Conservation (phyloP, 2,329 filamentous ascomycete genomes). For the Colletotrichum sp. region DNA sequence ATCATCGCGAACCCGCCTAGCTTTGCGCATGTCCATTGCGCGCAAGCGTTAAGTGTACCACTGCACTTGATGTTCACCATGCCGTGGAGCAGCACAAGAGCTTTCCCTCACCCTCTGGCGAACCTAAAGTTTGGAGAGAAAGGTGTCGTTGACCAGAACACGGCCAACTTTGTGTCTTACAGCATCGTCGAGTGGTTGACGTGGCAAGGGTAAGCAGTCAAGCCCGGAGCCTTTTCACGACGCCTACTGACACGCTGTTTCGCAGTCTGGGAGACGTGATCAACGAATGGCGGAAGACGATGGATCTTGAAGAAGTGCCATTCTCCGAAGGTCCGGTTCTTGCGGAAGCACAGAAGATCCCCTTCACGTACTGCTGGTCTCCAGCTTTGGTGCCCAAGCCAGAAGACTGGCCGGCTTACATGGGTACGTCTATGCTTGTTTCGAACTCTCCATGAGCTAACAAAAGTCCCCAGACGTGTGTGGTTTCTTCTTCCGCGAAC, state of each 20-base stretch:
- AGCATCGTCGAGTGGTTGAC: conserved; percentile 76
- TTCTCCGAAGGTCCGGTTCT: conserved; percentile 74
- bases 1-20: conserved; percentile 57
- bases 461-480: conserved; percentile 18
- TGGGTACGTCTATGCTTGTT: conserved; percentile 41
- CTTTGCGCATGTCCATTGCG: conserved; percentile 54
- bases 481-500: conserved; percentile 26
- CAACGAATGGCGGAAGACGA: conserved; percentile 72
- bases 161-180: conserved; percentile 74
- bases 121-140: conserved; percentile 70
- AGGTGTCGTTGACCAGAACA: conserved; percentile 47
- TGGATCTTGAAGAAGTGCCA: conserved; percentile 69
- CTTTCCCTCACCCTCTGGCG: conserved; percentile 75
- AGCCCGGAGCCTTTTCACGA: rapidly evolving
- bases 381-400: conserved; percentile 70
- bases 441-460: background rate
- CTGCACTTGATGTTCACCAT: conserved; percentile 61
- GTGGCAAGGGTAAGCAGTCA: conserved; percentile 64
- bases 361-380: conserved; percentile 82
- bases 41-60: conserved; percentile 46
- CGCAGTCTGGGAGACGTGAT: conserved; percentile 70
- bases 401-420: conserved; percentile 65
- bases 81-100: conserved; percentile 76
- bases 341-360: conserved; percentile 68
- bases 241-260: background rate